These are phyloP conservation scores for Leishmania mexicana DNA, from an alignment of 208 protist species.

Conservation along the genomic window DNA sequence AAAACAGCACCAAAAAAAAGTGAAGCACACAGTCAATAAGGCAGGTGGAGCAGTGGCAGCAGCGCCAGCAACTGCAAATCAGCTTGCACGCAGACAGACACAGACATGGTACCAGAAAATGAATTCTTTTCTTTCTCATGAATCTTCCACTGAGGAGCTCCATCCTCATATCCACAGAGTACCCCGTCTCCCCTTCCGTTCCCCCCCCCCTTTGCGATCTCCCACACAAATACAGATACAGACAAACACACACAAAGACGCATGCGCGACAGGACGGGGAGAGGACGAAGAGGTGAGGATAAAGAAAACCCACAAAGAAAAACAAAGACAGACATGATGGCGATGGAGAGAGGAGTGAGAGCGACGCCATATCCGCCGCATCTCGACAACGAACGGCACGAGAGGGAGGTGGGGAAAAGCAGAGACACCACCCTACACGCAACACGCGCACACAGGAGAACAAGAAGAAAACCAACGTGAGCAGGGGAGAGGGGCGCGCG, in stretches of 20 bases:
- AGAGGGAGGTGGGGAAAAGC: background rate
- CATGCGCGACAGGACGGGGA: background rate
- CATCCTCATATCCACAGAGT: background rate
- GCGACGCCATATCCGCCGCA: background rate
- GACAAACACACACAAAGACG: background rate
- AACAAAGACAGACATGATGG: constrained; percentile 5
- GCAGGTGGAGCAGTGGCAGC: background rate
- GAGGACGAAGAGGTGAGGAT: background rate
- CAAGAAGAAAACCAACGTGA: constrained; percentile 19
- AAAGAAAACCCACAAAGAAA: constrained; percentile 22
- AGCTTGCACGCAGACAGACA: background rate
- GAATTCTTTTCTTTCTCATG: background rate
- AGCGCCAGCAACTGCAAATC: background rate
- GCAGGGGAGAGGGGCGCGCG: background rate
- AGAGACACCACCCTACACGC: background rate
- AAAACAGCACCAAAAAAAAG: background rate
- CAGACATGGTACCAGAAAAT: background rate
- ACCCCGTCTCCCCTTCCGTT: background rate
- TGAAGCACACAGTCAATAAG: background rate
- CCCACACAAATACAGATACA: background rate
- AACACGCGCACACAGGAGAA: background rate
- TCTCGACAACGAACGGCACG: background rate
- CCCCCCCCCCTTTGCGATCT: background rate
- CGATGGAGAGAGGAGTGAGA: background rate
- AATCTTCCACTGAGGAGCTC: background rate